Percentiles rank a stretch among this genome's conserved stretches.
Evolutionary conservation across 805 yeast species (phyloP).

Genomic region (Saccharomycopsis capsularis): DNA sequence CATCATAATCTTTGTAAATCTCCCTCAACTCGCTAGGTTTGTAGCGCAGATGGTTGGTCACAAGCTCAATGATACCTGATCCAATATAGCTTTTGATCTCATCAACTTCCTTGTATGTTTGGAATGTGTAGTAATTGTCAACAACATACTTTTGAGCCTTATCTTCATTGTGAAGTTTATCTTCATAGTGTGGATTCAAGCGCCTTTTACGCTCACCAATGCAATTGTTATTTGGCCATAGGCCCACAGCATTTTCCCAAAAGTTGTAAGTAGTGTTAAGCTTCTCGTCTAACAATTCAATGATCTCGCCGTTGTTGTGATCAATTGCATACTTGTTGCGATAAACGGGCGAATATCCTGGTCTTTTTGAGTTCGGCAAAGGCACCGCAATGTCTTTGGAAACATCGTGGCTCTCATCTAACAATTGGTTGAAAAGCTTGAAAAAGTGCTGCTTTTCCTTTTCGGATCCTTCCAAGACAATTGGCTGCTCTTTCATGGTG

Average conservation of each 20-base stretch:
- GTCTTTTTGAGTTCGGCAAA: constrained; percentile 34
- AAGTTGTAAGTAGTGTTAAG: constrained; percentile 40
- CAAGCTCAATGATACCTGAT: constrained; percentile 33
- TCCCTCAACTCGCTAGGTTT: constrained; percentile 11
- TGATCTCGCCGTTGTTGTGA: constrained; percentile 23
- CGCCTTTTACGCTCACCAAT: constrained; percentile 38
- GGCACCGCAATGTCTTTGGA: constrained; percentile 15
- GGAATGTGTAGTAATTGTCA: constrained; percentile 25
- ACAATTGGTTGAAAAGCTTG: background rate
- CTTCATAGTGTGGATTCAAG: background rate
- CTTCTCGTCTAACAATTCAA: constrained; percentile 36
- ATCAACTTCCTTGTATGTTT: constrained; percentile 29
- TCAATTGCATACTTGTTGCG: constrained; percentile 30
- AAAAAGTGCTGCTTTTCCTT: background rate
- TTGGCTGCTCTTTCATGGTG: background rate
- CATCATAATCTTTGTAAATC: constrained; percentile 22
- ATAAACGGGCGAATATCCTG: constrained; percentile 41
- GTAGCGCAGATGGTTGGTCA: constrained; percentile 23
- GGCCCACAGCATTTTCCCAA: constrained; percentile 36
- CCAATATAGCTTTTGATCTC: constrained; percentile 32
- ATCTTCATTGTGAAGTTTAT: constrained; percentile 23
- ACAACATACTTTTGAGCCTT: constrained; percentile 17
- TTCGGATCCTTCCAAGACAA: background rate
- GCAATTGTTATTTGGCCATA: constrained; percentile 34
- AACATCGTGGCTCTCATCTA: background rate